phyloP scores from a whole-genome alignment of 2,329 filamentous ascomycete genomes.

The Daldinia sp. region DNA sequence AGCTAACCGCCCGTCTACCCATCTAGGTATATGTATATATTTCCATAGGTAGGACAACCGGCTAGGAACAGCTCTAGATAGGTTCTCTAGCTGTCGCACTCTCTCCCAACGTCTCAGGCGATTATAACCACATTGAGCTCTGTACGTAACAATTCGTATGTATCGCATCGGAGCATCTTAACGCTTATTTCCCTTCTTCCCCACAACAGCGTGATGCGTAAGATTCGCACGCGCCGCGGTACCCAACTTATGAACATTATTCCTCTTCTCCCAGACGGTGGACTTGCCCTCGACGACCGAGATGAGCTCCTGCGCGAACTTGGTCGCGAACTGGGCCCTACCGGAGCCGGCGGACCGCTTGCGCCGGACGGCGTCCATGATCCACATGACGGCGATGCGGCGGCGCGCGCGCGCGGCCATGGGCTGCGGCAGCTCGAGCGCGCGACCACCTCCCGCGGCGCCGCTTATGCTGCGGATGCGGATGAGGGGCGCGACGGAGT shows the following conservation, averaged over 20 bases:
- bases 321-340: slow-evolving; percentile 77
- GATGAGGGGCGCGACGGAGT: slow-evolving; percentile 91
- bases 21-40: neutral
- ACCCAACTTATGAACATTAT: slow-evolving; percentile 81
- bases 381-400: slow-evolving; percentile 86
- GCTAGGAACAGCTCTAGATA: neutral
- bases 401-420: slow-evolving; percentile 80
- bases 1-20: neutral
- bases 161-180: slow-evolving; percentile 20
- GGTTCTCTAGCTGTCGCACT: neutral
- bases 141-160: slow-evolving; percentile 15
- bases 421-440: slow-evolving; percentile 84
- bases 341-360: slow-evolving; percentile 79
- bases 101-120: neutral
- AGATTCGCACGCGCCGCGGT: slow-evolving; percentile 83
- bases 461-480: slow-evolving; percentile 81
- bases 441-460: slow-evolving; percentile 83
- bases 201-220: slow-evolving; percentile 50
- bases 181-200: slow-evolving; percentile 47
- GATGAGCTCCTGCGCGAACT: slow-evolving; percentile 88
- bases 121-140: no score
- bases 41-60: neutral
- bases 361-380: slow-evolving; percentile 85
- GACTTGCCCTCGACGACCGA: slow-evolving; percentile 89
- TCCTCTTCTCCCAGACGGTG: slow-evolving; percentile 84